A percentile compares a stretch with the other conserved stretches of the same genome.
These are phyloP conservation scores for Nakazawaea anatomiae DNA, from an alignment of 805 yeast genomes.

Conservation along the genomic window DNA sequence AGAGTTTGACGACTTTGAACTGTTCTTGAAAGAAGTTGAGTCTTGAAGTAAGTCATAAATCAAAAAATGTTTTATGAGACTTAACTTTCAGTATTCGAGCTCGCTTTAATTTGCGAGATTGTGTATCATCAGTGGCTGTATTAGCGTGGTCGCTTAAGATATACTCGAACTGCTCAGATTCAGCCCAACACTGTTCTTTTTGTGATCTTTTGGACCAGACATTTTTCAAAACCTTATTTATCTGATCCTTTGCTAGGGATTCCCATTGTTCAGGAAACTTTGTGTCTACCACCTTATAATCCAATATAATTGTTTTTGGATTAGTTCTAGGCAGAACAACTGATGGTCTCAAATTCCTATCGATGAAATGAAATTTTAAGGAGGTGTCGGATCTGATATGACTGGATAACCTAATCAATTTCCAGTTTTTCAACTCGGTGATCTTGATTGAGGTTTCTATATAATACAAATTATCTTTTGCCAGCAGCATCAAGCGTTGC, in stretches of 20 bases:
- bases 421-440: not conserved
- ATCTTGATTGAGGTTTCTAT: slow-evolving; percentile 10
- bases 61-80: slow-evolving; percentile 1
- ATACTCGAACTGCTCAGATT: not conserved
- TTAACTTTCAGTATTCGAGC: not conserved
- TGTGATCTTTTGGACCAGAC: not conserved
- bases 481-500: not conserved
- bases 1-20: slow-evolving; percentile 8
- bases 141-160: not conserved
- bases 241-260: not conserved
- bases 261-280: no score
- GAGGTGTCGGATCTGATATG: not conserved
- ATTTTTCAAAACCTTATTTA: not conserved
- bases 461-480: slow-evolving; percentile 9
- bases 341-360: slow-evolving; percentile 1
- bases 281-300: not conserved
- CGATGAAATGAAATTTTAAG: slow-evolving; percentile 1
- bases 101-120: not conserved
- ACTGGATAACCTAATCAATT: not conserved
- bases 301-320: not conserved
- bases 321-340: not conserved
- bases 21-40: slow-evolving; percentile 5
- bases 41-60: not conserved
- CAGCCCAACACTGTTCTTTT: not conserved
- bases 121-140: not conserved